These are phyloP conservation scores for Aschersonia sp. DNA, from an alignment of 2,329 filamentous ascomycete genomes.

Conservation along the genomic window DNA sequence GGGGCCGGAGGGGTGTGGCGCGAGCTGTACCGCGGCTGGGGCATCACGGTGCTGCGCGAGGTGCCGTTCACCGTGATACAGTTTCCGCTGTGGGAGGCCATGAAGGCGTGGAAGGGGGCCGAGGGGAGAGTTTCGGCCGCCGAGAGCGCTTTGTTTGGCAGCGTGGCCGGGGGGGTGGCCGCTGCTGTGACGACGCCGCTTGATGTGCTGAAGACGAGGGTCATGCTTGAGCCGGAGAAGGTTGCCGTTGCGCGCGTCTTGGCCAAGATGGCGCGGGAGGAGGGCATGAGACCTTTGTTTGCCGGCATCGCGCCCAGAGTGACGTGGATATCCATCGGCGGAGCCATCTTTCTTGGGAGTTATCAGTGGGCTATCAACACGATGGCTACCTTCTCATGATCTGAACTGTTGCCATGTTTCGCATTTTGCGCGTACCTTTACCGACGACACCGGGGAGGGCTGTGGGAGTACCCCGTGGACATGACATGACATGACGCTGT, in stretches of 20 bases:
- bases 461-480: no score
- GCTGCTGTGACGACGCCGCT: conserved; percentile 83
- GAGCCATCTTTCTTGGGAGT: conserved; percentile 85
- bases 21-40: conserved; percentile 85
- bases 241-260: conserved; percentile 47
- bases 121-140: conserved; percentile 42
- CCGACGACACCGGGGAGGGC: no score
- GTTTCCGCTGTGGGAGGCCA: conserved; percentile 89
- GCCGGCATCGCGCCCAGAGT: conserved; percentile 68
- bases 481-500: no score
- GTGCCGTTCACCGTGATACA: conserved; percentile 96
- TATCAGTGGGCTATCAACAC: conserved; percentile 82
- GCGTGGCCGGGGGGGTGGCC: conserved; percentile 68
- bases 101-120: conserved; percentile 53
- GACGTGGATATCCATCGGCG: conserved; percentile 89
- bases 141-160: conserved; percentile 78
- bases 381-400: conserved; percentile 22
- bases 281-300: conserved; percentile 57
- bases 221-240: conserved; percentile 73
- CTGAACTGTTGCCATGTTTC: not conserved
- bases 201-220: conserved; percentile 90
- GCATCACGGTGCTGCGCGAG: conserved; percentile 86
- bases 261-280: conserved; percentile 45
- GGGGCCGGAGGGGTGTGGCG: conserved; percentile 50
- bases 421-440: no score